Percentiles rank a stretch among this genome's conserved stretches.
phyloP scores from a whole-genome alignment of 1,284 basidiomycete species.

The Cryptococcus maquisensis region DNA sequence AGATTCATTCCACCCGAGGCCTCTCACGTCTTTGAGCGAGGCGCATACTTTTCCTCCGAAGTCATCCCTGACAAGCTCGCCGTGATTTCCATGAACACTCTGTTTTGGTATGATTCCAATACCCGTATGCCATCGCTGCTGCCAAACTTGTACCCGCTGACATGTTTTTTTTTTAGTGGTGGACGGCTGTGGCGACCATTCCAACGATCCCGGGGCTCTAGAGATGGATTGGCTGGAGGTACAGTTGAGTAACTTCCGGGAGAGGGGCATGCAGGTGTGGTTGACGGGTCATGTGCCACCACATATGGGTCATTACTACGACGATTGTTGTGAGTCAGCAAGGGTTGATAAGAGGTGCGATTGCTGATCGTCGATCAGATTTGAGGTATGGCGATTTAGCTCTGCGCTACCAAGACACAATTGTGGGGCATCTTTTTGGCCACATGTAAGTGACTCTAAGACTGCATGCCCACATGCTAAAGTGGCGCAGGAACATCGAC shows the following conservation, averaged over 20 bases:
- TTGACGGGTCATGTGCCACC: conserved; percentile 59
- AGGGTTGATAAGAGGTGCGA: not conserved
- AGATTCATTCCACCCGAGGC: conserved; percentile 76
- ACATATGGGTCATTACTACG: conserved; percentile 73
- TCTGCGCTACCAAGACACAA: conserved; percentile 81
- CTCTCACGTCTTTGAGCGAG: conserved; percentile 73
- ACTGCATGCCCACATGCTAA: not conserved
- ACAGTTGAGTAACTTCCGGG: conserved; percentile 67
- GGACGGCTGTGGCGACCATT: conserved; percentile 62
- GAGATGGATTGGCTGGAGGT: conserved; percentile 88
- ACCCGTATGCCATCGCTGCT: conserved; percentile 57
- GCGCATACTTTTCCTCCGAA: conserved; percentile 79
- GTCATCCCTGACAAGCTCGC: conserved; percentile 72
- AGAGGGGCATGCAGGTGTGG: conserved; percentile 69
- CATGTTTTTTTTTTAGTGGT: conserved; percentile 23
- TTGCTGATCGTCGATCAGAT: conserved; percentile 52
- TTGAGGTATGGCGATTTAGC: conserved; percentile 76
- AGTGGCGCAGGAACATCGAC: conserved; percentile 45
- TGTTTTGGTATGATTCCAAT: conserved; percentile 90
- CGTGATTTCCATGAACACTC: conserved; percentile 81
- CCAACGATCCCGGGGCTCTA: conserved; percentile 70
- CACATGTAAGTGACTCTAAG: conserved; percentile 51
- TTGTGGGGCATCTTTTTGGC: conserved; percentile 83
- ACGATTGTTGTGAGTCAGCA: conserved; percentile 59
- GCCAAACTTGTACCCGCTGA: not conserved